These are phyloP conservation scores for Podospora australis DNA, from an alignment of 495 filamentous ascomycete species.

Conservation along the genomic window DNA sequence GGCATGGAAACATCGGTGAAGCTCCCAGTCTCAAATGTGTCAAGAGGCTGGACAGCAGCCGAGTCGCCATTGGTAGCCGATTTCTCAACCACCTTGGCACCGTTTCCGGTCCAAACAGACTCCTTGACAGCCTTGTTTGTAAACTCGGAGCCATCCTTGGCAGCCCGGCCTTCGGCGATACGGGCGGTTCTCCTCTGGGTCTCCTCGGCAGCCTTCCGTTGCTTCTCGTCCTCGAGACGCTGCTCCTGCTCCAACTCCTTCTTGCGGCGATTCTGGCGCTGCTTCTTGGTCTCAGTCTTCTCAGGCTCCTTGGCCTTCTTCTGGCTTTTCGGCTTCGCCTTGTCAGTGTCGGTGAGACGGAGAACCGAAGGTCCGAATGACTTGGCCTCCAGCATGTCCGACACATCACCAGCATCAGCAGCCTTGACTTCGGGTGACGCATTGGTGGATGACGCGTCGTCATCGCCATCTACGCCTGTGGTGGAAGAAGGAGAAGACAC, in stretches of 20 bases:
- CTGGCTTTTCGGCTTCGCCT: conserved; percentile 52
- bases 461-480: conserved; percentile 73
- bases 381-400: conserved; percentile 80
- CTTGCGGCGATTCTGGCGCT: conserved; percentile 79
- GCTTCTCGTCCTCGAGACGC: conserved; percentile 67
- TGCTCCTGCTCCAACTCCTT: conserved; percentile 63
- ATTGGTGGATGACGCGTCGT: conserved; percentile 63
- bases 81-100: conserved; percentile 26
- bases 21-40: conserved; percentile 59
- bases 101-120: conserved; percentile 51
- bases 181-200: conserved; percentile 75
- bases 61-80: conserved; percentile 23
- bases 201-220: conserved; percentile 64
- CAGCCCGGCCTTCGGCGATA: conserved; percentile 69
- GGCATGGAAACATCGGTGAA: conserved; percentile 18
- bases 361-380: conserved; percentile 66
- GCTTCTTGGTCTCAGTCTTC: conserved; percentile 75
- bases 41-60: conserved; percentile 52
- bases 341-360: conserved; percentile 62
- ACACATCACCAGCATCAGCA: conserved; percentile 54
- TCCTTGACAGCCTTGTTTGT: conserved; percentile 45
- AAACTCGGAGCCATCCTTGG: conserved; percentile 59
- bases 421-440: conserved; percentile 55
- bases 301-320: conserved; percentile 51
- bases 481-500: conserved; percentile 61